Evolutionary conservation across 169 alveolate species (phyloP), one percentile per base, ranked within the genome.

Genomic region (Blepharisma undulans): DNA sequence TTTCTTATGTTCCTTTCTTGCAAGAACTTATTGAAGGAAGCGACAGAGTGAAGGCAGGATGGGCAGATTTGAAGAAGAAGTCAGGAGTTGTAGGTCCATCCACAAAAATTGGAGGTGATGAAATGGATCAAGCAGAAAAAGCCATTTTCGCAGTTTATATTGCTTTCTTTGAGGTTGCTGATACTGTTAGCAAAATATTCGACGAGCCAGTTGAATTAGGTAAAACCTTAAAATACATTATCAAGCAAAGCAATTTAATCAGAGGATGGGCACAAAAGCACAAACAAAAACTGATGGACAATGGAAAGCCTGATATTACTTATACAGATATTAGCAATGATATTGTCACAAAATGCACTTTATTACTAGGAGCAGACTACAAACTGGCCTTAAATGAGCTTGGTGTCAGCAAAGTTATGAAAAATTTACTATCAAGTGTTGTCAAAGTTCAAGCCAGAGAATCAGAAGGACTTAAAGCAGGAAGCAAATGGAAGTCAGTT

Each of bases 181-280:
- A 86, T 16, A 86, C 91, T 12, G 66, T 86, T 0, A 48, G n/a
- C 1, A 27, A 72, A n/a, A n/a, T 86, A 27, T 27, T 86, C 10
- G 72, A 60, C 32, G 5, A 66, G 8, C 29, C 29, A 25, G 48
- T 6, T 6, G 91, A 86, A 7, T 19, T 36, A 0, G 80, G 84
- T 61, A n/a, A 14, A 1, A 86, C 91, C 2, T 10, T 86, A 10
- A 86, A 86, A 34, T 66, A 19, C 36, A 66, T 86, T 18, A 85
- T 86, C 36, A 86, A 86, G 25, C 48, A 86, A 86, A 30, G 74
- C 84, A 25, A 48, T 22, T 3, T n/a, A 21, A 86, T 86, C 32
- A 25, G 91, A 19, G 25, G 34, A 12, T 86, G 91, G 91, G 91
- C 91, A 27, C 91, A 86, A 34, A 71, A 86, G n/a, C 84, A 86